Evolutionary conservation across 2,329 filamentous ascomycete species (phyloP).

Genomic region (Amphichorda felina): DNA sequence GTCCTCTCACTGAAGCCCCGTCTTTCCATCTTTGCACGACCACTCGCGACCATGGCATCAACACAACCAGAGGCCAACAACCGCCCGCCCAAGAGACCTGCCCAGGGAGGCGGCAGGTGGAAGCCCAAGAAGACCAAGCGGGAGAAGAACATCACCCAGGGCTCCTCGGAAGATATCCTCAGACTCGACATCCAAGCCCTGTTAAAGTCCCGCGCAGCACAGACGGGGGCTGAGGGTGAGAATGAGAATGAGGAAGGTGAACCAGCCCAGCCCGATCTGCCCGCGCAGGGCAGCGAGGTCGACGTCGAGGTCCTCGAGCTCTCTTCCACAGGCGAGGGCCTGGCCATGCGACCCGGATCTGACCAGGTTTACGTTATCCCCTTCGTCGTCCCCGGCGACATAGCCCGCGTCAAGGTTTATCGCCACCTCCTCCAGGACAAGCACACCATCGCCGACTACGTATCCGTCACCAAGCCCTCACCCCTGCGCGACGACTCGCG

Average conservation of each 20-base stretch:
- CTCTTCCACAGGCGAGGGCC: conserved; percentile 84
- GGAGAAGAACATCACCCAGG: conserved; percentile 47
- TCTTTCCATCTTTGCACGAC: neutral
- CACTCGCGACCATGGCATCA: conserved; percentile 1
- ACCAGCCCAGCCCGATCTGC: conserved; percentile 26
- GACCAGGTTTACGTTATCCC: conserved; percentile 70
- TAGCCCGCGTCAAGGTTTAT: conserved; percentile 65
- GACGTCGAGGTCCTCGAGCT: conserved; percentile 72
- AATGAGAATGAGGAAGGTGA: conserved; percentile 10
- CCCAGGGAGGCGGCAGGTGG: conserved; percentile 8
- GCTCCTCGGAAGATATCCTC: conserved; percentile 56
- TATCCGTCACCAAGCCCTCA: conserved; percentile 65
- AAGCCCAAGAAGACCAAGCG: conserved; percentile 43
- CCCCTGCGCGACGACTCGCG: conserved; percentile 65
- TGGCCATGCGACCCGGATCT: conserved; percentile 59
- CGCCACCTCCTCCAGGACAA: conserved; percentile 53
- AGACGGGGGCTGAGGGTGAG: conserved; percentile 13
- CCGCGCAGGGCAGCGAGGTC: conserved; percentile 60
- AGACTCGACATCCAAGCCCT: conserved; percentile 48
- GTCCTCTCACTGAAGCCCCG: neutral
- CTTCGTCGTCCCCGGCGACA: conserved; percentile 79
- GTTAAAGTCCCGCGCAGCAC: conserved; percentile 6
- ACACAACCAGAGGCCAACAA: neutral
- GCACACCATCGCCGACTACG: conserved; percentile 71
- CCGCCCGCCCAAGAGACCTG: conserved; percentile 1